Conservation (phyloP, 2,329 filamentous ascomycete genomes). For the Scedosporium minutisporum region DNA sequence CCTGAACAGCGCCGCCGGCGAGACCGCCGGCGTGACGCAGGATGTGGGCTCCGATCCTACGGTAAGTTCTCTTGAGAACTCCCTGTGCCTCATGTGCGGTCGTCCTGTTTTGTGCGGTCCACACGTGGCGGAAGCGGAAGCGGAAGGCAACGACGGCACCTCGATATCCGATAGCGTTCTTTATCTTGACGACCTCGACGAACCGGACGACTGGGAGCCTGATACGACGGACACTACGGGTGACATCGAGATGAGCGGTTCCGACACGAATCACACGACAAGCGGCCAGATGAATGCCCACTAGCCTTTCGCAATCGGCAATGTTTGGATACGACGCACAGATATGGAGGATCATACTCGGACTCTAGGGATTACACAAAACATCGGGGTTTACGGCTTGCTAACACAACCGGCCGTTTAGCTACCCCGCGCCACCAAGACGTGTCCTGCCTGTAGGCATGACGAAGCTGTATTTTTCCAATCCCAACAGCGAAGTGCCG, state of each 20-base stretch:
- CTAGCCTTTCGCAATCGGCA: not conserved
- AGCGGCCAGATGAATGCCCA: not conserved
- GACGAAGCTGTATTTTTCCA: constrained; percentile 97
- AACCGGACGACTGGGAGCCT: not conserved
- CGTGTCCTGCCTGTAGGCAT: constrained; percentile 76
- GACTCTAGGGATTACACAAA: not conserved
- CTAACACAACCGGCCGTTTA: constrained; percentile 31
- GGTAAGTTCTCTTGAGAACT: constrained; percentile 59
- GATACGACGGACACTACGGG: not conserved
- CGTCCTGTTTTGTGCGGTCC: constrained; percentile 14
- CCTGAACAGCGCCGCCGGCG: constrained; percentile 81
- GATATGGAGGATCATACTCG: not conserved
- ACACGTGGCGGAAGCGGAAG: not conserved
- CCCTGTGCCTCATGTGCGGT: constrained; percentile 38
- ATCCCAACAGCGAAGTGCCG: constrained; percentile 90
- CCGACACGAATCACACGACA: not conserved
- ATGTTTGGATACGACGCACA: not conserved
- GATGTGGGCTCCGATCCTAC: constrained; percentile 97
- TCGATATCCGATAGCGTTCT: not conserved
- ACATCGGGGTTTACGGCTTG: not conserved
- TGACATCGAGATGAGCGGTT: not conserved
- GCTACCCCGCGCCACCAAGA: constrained; percentile 83
- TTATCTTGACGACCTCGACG: not conserved
- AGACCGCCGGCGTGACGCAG: constrained; percentile 93
- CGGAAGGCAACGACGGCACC: not conserved